Evolutionary conservation across 192 early-diverging fungal species (phyloP).

Genomic region (Dissophora ornata): DNA sequence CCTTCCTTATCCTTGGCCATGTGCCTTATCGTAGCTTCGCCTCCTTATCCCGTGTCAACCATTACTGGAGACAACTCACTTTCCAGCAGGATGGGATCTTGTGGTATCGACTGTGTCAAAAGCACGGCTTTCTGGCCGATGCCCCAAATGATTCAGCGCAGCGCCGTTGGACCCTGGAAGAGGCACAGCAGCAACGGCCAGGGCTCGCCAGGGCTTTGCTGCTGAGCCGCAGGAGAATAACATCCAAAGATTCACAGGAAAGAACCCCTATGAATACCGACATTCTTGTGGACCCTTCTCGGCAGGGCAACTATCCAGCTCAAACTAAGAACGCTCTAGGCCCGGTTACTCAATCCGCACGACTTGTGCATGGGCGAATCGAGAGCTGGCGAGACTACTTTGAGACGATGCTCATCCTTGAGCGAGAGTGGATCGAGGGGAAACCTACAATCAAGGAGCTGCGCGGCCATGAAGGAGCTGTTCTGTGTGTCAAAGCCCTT

Average conservation of each 20-base stretch:
- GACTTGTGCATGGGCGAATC: slow-evolving; percentile 2
- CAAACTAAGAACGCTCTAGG: too few relatives aligned
- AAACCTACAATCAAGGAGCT: slow-evolving; percentile 35
- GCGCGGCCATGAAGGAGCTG: slow-evolving; percentile 26
- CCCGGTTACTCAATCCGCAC: too few relatives aligned
- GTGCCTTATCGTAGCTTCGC: slow-evolving; percentile 33
- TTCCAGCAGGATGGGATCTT: slow-evolving; percentile 34
- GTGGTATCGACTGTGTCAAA: slow-evolving; percentile 39
- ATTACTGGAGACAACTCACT: slow-evolving; percentile 34
- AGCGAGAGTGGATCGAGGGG: slow-evolving; percentile 43
- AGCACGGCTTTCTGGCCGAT: slow-evolving; percentile 27
- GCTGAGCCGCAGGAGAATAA: slow-evolving; percentile 16
- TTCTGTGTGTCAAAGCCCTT: slow-evolving; percentile 27
- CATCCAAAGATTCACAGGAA: not conserved
- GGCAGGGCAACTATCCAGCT: too few relatives aligned
- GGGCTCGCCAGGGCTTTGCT: slow-evolving; percentile 17
- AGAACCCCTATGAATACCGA: too few relatives aligned
- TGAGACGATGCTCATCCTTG: slow-evolving; percentile 18
- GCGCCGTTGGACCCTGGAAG: slow-evolving; percentile 1
- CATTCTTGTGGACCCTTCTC: too few relatives aligned
- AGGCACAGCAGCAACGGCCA: slow-evolving; percentile 12
- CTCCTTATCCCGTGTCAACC: slow-evolving; percentile 25
- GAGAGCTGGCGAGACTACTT: slow-evolving; percentile 39
- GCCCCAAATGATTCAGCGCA: not conserved
- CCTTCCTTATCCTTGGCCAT: slow-evolving; percentile 26